phyloP scores from a whole-genome alignment of 164 flowering plant species.

The Vitis vinifera region ASM3070453v1 NC_081812.1:22455501-22456000 shows the following conservation, averaged over 20 bases:
- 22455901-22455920: too few species aligned
- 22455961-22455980: too few species aligned
- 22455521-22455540: background rate
- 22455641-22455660: too few species aligned
- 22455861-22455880: too few species aligned
- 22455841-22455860: too few species aligned
- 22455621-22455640: background rate
- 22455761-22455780: conserved; percentile 18
- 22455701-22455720: conserved; percentile 38
- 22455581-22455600: conserved; percentile 15
- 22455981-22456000: too few species aligned
- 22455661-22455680: conserved; percentile 6
- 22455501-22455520: background rate
- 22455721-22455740: background rate
- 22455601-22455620: background rate
- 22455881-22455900: too few species aligned
- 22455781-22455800: conserved; percentile 7
- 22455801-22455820: background rate
- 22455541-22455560: background rate
- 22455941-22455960: too few species aligned
- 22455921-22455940: too few species aligned
- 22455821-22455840: too few species aligned
- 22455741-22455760: background rate
- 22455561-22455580: conserved; percentile 4
- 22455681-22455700: conserved; percentile 33